phyloP scores from a whole-genome alignment of 2,329 filamentous ascomycete genomes.

The Emergomyces orientalis region DNA sequence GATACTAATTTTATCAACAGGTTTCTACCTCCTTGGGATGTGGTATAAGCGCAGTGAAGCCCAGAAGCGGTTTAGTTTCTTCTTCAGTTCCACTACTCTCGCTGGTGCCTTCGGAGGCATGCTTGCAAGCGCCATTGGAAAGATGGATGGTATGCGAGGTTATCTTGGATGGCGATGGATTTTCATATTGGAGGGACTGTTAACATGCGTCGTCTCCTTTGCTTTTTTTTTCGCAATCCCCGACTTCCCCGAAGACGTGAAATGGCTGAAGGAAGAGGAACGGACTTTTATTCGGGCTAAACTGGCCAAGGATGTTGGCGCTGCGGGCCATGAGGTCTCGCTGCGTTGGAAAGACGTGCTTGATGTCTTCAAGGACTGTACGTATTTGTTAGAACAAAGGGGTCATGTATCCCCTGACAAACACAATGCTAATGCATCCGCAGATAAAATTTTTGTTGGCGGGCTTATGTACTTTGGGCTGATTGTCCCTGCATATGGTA shows the following conservation, averaged over 20 bases:
- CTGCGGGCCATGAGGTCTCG: constrained; percentile 53
- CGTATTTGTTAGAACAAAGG: constrained; percentile 14
- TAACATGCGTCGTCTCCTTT: constrained; percentile 54
- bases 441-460: constrained; percentile 58
- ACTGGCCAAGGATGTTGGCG: constrained; percentile 59
- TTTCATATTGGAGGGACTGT: constrained; percentile 53
- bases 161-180: constrained; percentile 50
- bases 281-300: constrained; percentile 56
- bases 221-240: constrained; percentile 57
- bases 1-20: constrained; percentile 17
- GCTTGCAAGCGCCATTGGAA: constrained; percentile 50
- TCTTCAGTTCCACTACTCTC: constrained; percentile 65
- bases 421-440: not conserved
- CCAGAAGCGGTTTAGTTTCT: constrained; percentile 86
- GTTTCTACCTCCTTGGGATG: constrained; percentile 63
- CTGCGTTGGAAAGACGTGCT: constrained; percentile 52
- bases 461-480: constrained; percentile 76
- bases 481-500: constrained; percentile 63
- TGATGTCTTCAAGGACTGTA: constrained; percentile 58
- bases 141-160: constrained; percentile 46
- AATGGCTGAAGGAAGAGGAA: constrained; percentile 64
- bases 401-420: not conserved
- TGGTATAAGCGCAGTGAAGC: constrained; percentile 77
- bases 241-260: constrained; percentile 64
- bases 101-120: constrained; percentile 56